Evolutionary conservation across 2,329 filamentous ascomycete species (phyloP), one percentile per base, ranked within the genome.

Genomic region (Pseudopyricularia javanii): DNA sequence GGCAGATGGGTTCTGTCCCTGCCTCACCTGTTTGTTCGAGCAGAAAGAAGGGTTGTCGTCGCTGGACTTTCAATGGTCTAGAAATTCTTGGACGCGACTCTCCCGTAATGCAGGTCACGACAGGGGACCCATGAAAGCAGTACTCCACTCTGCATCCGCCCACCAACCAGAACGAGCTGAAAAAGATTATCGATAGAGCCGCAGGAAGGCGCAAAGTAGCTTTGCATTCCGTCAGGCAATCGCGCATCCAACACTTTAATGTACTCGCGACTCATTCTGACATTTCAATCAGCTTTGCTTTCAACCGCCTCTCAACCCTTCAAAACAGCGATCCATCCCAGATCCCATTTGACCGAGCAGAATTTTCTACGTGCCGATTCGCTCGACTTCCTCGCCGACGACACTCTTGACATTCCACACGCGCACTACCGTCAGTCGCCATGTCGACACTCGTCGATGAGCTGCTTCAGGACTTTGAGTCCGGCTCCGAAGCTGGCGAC

Each of bases 401-500:
- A 51, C 8, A 15, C 8, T 33, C 12, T 24, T 26, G 20, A 12
- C 40, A 45, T 7, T 24, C 17, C 24, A 6, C 15, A 12, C 22
- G 51, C 43, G 30, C 34, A 40, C n/a, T 14, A 48, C 32, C 45
- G 17, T 35, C 40, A 9, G 28, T 49, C 49, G 53, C 28, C 51
- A 94, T 96, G 90, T 89, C 91, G 66, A 94, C 89, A 47, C 78
- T 94, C 57, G 91, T 88, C 57, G 91, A 97, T 63, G 91, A 97
- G 66, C 79, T 98, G 11, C 76, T 97, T 60, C 88, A 93, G 63
- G 89, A 95, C 66, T 93, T 95, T 58, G 89, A 90, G 62, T 88
- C 83, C 6, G 89, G 83, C 51, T 88, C 88, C 51, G 88, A 93
- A 61, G 50, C 37, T 12, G 84, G 85, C 56, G 80, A 81, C 34